phyloP scores from a whole-genome alignment of 2,329 filamentous ascomycete species.

The Trichophyton benhamiae region DNA sequence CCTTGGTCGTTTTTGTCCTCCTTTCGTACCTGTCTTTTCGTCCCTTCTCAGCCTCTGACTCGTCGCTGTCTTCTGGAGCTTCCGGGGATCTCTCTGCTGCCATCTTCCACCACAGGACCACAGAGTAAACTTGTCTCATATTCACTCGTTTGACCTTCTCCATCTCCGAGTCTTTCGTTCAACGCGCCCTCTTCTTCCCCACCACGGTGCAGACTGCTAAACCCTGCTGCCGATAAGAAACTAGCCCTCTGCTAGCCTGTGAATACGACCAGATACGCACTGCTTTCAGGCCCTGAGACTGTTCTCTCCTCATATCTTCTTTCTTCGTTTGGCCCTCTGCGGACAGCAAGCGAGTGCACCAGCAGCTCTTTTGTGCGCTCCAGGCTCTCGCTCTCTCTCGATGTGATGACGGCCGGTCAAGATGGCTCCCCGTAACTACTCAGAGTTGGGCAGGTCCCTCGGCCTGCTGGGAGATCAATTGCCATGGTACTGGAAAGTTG shows the following conservation, averaged over 20 bases:
- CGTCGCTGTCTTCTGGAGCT: background rate
- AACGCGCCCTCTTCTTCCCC: background rate
- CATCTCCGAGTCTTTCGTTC: background rate
- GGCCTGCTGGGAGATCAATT: conserved; percentile 12
- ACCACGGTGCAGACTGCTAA: conserved; percentile 2
- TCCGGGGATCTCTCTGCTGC: background rate
- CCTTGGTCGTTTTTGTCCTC: background rate
- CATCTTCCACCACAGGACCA: background rate
- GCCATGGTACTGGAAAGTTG: conserved; percentile 19
- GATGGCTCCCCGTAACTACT: conserved; percentile 1
- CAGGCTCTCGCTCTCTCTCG: background rate
- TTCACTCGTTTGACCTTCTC: background rate
- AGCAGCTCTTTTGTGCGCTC: background rate
- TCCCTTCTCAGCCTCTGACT: background rate
- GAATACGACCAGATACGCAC: conserved; percentile 2
- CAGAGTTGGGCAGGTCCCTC: conserved; percentile 1
- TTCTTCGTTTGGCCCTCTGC: background rate
- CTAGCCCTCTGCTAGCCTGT: background rate
- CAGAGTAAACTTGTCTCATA: background rate
- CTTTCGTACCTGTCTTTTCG: background rate
- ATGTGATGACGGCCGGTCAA: conserved; percentile 2
- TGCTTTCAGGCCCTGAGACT: background rate
- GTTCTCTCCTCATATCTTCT: background rate
- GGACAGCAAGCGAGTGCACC: too few species aligned
- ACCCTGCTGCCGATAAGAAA: conserved; percentile 1